Evolutionary conservation across 257 asterid species (phyloP).

Genomic region (Ehretia macrophylla): DNA sequence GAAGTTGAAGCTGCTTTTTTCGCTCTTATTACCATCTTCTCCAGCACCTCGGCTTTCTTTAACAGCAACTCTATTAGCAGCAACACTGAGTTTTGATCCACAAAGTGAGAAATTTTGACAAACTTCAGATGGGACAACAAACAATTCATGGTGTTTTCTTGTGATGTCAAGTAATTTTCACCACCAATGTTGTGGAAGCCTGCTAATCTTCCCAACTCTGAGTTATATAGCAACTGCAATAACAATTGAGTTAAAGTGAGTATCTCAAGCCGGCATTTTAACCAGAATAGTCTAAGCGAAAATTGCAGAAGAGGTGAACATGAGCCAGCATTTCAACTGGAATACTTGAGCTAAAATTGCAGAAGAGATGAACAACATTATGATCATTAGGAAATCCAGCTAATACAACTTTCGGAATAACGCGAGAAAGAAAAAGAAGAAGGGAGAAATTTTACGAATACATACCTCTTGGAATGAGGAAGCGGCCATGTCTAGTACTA

Average conservation of each 20-base stretch:
- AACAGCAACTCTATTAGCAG: slow-evolving; percentile 9
- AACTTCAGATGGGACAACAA: slow-evolving; percentile 4
- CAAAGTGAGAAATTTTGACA: slow-evolving; percentile 4
- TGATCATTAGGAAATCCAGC: background rate
- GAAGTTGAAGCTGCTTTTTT: background rate
- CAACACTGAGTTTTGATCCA: background rate
- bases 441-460: background rate
- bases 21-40: slow-evolving; percentile 4
- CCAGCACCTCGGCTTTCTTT: slow-evolving; percentile 7
- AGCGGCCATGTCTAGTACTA: background rate
- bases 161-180: background rate
- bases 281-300: too few species aligned
- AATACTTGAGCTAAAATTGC: background rate
- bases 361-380: background rate
- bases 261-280: too few species aligned
- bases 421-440: background rate
- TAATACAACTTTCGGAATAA: background rate
- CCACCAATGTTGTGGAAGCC: background rate
- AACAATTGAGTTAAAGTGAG: too few species aligned
- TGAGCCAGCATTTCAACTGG: background rate
- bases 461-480: background rate
- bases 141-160: background rate
- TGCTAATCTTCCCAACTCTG: too few species aligned
- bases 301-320: too few species aligned
- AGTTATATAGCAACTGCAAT: too few species aligned